These are phyloP conservation scores for Suhomyces choctaworum DNA, from an alignment of 1,139 yeast genomes.

Conservation along the genomic window DNA sequence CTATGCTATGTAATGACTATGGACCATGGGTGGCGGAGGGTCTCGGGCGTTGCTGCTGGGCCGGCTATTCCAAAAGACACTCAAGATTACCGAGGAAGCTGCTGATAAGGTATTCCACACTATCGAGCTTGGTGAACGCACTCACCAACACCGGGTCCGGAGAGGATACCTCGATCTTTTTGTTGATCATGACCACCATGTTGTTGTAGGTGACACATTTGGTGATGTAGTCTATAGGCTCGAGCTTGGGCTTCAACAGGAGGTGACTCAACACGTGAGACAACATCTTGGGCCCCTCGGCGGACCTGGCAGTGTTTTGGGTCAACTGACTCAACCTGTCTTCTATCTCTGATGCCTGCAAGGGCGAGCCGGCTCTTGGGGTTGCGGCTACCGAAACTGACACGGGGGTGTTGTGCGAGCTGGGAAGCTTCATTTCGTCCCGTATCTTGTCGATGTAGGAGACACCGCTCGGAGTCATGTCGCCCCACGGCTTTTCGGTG, in stretches of 20 bases:
- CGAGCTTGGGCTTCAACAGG: slow-evolving; percentile 34
- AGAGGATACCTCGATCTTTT: slow-evolving; percentile 44
- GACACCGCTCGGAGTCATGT: slow-evolving; percentile 31
- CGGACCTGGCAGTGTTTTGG: slow-evolving; percentile 4
- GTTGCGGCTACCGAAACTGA: slow-evolving; percentile 8
- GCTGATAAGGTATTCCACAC: slow-evolving; percentile 41
- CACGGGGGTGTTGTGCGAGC: slow-evolving; percentile 15
- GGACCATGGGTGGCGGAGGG: no score
- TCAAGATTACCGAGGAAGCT: slow-evolving; percentile 19
- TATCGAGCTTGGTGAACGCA: slow-evolving; percentile 46
- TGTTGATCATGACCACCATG: slow-evolving; percentile 44
- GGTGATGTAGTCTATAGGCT: slow-evolving; percentile 45
- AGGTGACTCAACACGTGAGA: slow-evolving; percentile 31
- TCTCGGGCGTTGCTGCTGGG: no score
- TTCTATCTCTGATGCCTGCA: slow-evolving; percentile 24
- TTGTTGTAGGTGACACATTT: slow-evolving; percentile 44
- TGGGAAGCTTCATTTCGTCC: slow-evolving; percentile 42
- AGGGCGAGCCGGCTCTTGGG: slow-evolving; percentile 15
- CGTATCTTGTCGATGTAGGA: slow-evolving; percentile 44
- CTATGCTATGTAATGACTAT: no score
- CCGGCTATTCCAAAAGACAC: slow-evolving; percentile 11
- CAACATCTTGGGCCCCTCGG: slow-evolving; percentile 16
- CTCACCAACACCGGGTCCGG: slow-evolving; percentile 49
- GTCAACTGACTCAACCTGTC: slow-evolving; percentile 18
- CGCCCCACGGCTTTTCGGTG: slow-evolving; percentile 46